phyloP scores from a whole-genome alignment of 345 rosid genomes.

The Syzygium oleosum region DNA sequence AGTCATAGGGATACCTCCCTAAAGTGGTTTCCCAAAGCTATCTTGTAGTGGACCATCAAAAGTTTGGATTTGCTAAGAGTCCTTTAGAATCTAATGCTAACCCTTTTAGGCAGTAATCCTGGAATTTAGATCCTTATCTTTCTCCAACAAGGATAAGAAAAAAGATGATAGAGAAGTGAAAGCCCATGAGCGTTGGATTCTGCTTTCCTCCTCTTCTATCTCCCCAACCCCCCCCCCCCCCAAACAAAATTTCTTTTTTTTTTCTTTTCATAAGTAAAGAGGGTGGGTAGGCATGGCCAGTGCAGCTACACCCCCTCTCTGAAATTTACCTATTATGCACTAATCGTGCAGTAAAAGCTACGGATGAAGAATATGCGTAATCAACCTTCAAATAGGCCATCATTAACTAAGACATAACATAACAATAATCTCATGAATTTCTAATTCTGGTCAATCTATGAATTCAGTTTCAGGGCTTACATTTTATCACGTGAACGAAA shows the following conservation, averaged over 20 bases:
- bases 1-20: background rate
- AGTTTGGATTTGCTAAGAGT: background rate
- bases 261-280: background rate
- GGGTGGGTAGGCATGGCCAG: background rate
- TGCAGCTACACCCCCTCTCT: background rate
- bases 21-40: background rate
- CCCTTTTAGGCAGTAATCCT: background rate
- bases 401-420: background rate
- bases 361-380: background rate
- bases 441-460: background rate
- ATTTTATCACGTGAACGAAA: background rate
- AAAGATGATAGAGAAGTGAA: background rate
- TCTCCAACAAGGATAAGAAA: background rate
- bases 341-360: background rate
- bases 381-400: background rate
- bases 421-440: background rate
- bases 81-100: background rate
- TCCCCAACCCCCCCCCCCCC: background rate
- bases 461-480: background rate
- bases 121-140: background rate
- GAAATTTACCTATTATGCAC: background rate
- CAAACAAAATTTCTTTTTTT: background rate
- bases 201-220: background rate
- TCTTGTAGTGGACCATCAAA: background rate
- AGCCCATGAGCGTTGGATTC: background rate